Evolutionary conservation across 106 monocot genomes (phyloP).

Genomic region (Dactylorhiza incarnata): DNA sequence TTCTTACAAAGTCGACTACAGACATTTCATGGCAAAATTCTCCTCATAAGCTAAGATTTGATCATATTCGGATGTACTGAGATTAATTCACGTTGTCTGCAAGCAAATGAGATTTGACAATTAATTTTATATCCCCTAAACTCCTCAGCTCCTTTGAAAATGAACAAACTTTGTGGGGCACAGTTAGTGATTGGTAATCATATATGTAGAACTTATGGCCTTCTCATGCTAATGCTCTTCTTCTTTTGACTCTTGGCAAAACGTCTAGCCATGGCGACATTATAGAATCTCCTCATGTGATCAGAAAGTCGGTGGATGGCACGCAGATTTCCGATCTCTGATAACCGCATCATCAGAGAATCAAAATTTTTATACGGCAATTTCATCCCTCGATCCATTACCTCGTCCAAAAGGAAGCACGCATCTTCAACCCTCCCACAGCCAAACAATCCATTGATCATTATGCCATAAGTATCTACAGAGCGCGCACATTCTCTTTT

Average conservation of each 20-base stretch:
- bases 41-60: too few relatives aligned
- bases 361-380: constrained; percentile 77
- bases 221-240: constrained; percentile 75
- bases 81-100: too few relatives aligned
- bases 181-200: neutral
- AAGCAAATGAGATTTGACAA: too few relatives aligned
- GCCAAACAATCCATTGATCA: constrained; percentile 77
- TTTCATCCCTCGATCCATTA: constrained; percentile 60
- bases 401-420: constrained; percentile 65
- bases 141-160: too few relatives aligned
- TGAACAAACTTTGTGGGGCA: neutral
- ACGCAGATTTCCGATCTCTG: constrained; percentile 67
- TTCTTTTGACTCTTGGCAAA: constrained; percentile 78
- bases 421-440: constrained; percentile 63
- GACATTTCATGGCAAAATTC: too few relatives aligned
- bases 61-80: too few relatives aligned
- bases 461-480: constrained; percentile 62
- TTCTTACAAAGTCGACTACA: too few relatives aligned
- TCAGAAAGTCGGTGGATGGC: constrained; percentile 84
- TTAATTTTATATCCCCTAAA: too few relatives aligned
- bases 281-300: constrained; percentile 92
- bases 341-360: constrained; percentile 47
- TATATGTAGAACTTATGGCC: constrained; percentile 13
- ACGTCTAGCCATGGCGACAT: constrained; percentile 87
- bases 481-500: constrained; percentile 36